phyloP scores from a whole-genome alignment of 345 rosid species.

The Acer campestre region DNA sequence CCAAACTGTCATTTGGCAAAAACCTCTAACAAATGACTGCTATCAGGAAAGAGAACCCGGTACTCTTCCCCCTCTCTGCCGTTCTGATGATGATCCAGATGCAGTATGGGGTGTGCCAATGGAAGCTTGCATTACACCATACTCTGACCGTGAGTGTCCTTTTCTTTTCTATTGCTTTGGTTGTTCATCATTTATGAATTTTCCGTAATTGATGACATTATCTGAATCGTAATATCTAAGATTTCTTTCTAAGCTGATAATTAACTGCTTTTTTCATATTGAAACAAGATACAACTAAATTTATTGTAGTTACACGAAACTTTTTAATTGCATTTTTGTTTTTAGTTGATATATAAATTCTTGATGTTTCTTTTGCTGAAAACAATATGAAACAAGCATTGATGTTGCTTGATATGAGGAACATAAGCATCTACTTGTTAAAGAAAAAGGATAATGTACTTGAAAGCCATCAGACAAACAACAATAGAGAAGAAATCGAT shows the following conservation, averaged over 20 bases:
- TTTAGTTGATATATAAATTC: background rate
- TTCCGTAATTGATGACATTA: background rate
- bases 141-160: constrained; percentile 76
- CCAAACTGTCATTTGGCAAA: constrained; percentile 98
- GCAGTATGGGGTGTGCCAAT: constrained; percentile 78
- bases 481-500: background rate
- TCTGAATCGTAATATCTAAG: background rate
- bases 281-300: background rate
- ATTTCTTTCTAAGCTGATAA: constrained; percentile 1
- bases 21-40: constrained; percentile 91
- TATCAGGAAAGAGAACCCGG: constrained; percentile 79
- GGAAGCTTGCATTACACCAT: constrained; percentile 95
- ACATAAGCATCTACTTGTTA: background rate
- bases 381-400: background rate
- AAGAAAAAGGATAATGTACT: background rate
- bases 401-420: background rate
- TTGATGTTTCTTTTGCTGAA: background rate
- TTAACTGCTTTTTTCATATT: background rate
- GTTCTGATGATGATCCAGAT: constrained; percentile 88
- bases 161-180: constrained; percentile 12
- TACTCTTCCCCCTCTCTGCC: constrained; percentile 89
- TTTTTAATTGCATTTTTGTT: background rate
- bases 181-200: background rate
- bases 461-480: background rate
- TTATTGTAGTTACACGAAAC: background rate